phyloP scores from a whole-genome alignment of 139 green algal species.

The Haematococcus lacustris region DNA sequence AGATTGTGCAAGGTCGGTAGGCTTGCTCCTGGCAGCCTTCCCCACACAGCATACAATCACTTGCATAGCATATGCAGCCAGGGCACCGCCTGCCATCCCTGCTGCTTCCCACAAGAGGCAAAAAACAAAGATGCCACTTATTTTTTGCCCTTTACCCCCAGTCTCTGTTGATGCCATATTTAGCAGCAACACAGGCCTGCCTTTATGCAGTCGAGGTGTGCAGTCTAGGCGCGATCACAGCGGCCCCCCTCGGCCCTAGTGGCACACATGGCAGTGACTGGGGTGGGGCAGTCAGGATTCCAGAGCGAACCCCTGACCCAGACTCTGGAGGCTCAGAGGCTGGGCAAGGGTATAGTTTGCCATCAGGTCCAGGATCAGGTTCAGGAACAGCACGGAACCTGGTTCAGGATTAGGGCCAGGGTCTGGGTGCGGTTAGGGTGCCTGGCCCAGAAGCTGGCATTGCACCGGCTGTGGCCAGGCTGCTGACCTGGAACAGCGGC shows the following conservation, averaged over 20 bases:
- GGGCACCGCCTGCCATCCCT: background rate
- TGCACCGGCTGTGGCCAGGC: background rate
- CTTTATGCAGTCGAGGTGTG: background rate
- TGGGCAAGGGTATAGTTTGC: too few species aligned
- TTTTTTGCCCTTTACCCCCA: background rate
- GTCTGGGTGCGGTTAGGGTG: too few species aligned
- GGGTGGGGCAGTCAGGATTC: too few species aligned
- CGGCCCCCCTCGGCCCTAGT: too few species aligned
- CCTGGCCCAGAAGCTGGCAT: background rate
- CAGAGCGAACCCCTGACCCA: too few species aligned
- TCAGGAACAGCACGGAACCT: background rate
- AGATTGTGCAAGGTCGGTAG: background rate
- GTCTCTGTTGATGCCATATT: background rate
- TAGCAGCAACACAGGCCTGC: background rate
- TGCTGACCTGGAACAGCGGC: constrained; percentile 58
- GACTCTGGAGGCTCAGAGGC: too few species aligned
- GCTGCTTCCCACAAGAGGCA: background rate
- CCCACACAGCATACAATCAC: background rate
- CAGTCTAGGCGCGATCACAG: too few species aligned
- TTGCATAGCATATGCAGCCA: background rate
- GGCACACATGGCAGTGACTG: too few species aligned
- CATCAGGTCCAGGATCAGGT: background rate
- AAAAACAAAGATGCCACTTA: background rate
- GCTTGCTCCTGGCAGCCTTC: background rate
- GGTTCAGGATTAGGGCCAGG: too few species aligned